Conservation (phyloP, 331 rosid genomes). For the Malus hybrid region DNA sequence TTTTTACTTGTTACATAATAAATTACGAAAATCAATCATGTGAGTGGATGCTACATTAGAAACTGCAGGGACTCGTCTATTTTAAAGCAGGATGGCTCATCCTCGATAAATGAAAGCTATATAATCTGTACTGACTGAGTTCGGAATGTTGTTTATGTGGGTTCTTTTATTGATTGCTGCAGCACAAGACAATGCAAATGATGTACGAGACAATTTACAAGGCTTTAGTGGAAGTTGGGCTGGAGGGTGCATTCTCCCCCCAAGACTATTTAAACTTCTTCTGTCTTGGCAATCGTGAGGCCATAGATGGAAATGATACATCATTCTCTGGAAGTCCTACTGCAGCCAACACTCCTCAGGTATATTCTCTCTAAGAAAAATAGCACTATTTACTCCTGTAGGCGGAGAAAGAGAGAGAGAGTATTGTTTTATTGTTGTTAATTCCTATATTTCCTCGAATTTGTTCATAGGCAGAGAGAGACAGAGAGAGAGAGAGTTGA, state of each 20-base stretch:
- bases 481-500: no score
- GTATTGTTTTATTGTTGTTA: not conserved
- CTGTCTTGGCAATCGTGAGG: slow-evolving; percentile 96
- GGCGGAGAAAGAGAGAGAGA: not conserved
- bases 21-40: no score
- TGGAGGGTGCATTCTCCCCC: slow-evolving; percentile 68
- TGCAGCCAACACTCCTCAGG: slow-evolving; percentile 76
- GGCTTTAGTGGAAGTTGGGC: slow-evolving; percentile 86
- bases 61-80: not conserved
- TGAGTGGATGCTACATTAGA: not conserved
- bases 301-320: slow-evolving; percentile 35
- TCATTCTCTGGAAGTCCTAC: slow-evolving; percentile 44
- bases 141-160: not conserved
- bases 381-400: not conserved
- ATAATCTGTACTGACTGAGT: not conserved
- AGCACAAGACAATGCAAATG: slow-evolving; percentile 98
- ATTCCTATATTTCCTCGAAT: not conserved
- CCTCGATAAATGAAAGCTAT: not conserved
- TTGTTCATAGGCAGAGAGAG: no score
- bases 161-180: slow-evolving; percentile 21
- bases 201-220: slow-evolving; percentile 92
- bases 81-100: not conserved
- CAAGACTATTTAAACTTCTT: slow-evolving; percentile 93
- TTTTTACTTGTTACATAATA: no score
- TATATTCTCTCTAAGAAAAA: slow-evolving; percentile 7